Evolutionary conservation across 805 yeast species (phyloP).

Genomic region (Saturnispora sanitii): DNA sequence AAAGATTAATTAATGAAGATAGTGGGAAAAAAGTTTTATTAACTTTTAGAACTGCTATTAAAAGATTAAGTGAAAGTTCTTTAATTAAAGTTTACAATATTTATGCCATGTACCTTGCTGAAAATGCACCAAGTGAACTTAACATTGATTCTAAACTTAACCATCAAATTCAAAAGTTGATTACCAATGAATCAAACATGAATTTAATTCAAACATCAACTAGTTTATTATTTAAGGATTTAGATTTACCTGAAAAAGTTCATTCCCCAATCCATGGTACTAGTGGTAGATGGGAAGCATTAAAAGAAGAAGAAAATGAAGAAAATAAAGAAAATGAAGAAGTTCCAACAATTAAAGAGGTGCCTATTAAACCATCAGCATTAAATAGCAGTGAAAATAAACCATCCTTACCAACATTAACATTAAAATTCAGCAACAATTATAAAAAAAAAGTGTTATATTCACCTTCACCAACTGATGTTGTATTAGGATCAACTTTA

Average conservation of each 20-base stretch:
- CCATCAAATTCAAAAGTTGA: constrained; percentile 8
- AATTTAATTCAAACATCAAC: not conserved
- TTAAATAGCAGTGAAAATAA: not conserved
- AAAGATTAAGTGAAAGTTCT: constrained; percentile 41
- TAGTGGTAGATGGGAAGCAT: not conserved
- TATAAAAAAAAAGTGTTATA: constrained; percentile 22
- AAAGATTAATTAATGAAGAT: not conserved
- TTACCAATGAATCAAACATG: constrained; percentile 1
- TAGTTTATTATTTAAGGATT: not conserved
- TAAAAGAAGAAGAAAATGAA: not conserved
- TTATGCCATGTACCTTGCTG: constrained; percentile 53
- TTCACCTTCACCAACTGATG: constrained; percentile 27
- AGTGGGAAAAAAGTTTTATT: constrained; percentile 18
- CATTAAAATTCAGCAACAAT: constrained; percentile 7
- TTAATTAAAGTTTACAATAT: constrained; percentile 53
- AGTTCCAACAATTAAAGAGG: not conserved
- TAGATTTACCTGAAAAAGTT: not conserved
- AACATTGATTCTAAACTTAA: constrained; percentile 43
- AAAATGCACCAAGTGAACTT: constrained; percentile 58
- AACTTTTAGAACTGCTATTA: constrained; percentile 31
- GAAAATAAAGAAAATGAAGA: not conserved
- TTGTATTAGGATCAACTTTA: constrained; percentile 27
- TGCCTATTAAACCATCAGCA: not conserved
- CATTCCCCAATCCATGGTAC: not conserved
- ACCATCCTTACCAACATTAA: not conserved